phyloP scores from a whole-genome alignment of 371 early-diverging fungal species.

The Syncephalis plumigaleata region DNA sequence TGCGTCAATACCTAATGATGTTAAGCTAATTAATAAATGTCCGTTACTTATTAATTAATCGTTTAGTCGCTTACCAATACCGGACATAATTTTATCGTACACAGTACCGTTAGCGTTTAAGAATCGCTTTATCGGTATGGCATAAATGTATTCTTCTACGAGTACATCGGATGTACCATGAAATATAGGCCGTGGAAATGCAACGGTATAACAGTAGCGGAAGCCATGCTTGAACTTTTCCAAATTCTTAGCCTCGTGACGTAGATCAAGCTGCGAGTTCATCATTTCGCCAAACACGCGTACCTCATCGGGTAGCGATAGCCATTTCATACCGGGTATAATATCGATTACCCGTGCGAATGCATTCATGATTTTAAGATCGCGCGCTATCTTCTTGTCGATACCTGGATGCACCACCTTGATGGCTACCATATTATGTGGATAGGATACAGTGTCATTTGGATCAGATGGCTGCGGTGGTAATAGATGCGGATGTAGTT shows the following conservation, averaged over 20 bases:
- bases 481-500: slow-evolving; percentile 1
- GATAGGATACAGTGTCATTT: slow-evolving; percentile 3
- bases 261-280: slow-evolving; percentile 74
- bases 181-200: slow-evolving; percentile 53
- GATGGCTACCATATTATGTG: slow-evolving; percentile 65
- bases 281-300: slow-evolving; percentile 82
- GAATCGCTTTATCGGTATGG: slow-evolving; percentile 54
- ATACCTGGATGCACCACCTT: slow-evolving; percentile 88
- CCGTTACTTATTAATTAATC: background rate
- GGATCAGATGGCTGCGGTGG: background rate
- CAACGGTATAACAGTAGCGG: slow-evolving; percentile 21
- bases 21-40: background rate
- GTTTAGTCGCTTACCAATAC: slow-evolving; percentile 45
- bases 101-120: slow-evolving; percentile 27
- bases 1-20: slow-evolving; percentile 19
- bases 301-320: slow-evolving; percentile 78
- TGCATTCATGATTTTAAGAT: slow-evolving; percentile 59
- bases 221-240: slow-evolving; percentile 53
- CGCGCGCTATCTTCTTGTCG: slow-evolving; percentile 41
- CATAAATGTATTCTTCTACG: slow-evolving; percentile 68
- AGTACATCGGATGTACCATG: slow-evolving; percentile 43
- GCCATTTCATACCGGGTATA: slow-evolving; percentile 64
- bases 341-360: slow-evolving; percentile 40
- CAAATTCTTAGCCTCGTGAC: slow-evolving; percentile 65
- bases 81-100: slow-evolving; percentile 54